Evolutionary conservation across 345 rosid species (phyloP).

Genomic region (Bretschneidera sinensis): DNA sequence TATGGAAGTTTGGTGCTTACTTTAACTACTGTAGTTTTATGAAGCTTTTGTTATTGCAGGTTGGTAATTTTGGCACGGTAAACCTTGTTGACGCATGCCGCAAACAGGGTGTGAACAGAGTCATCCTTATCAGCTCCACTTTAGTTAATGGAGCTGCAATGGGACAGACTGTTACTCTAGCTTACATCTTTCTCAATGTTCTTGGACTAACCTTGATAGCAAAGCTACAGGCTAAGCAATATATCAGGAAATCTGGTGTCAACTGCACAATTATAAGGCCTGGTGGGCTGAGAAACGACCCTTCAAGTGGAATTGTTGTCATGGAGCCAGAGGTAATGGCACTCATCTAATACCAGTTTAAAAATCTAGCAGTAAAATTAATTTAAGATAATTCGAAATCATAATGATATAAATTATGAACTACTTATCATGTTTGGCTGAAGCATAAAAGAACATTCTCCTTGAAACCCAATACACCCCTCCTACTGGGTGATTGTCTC

Average conservation of each 20-base stretch:
- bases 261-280: conserved; percentile 84
- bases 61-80: conserved; percentile 78
- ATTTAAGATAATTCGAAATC: no score
- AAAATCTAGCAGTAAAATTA: neutral
- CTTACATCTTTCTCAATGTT: conserved; percentile 79
- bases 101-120: conserved; percentile 50
- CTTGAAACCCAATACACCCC: no score
- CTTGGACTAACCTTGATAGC: conserved; percentile 82
- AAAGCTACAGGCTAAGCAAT: conserved; percentile 89
- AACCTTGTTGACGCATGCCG: conserved; percentile 88
- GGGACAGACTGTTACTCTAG: conserved; percentile 90
- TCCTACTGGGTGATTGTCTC: no score
- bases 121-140: conserved; percentile 78
- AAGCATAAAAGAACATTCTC: no score
- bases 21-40: neutral
- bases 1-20: no score
- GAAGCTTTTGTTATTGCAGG: conserved; percentile 30
- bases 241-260: conserved; percentile 68
- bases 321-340: conserved; percentile 78
- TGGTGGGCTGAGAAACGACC: conserved; percentile 79
- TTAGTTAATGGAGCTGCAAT: conserved; percentile 93
- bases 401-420: no score
- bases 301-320: conserved; percentile 69
- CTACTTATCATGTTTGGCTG: no score
- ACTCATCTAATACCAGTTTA: neutral